Base-by-base conservation (phyloP, 148 eudicot genomes). In the Pouteria glomerata region DNA sequence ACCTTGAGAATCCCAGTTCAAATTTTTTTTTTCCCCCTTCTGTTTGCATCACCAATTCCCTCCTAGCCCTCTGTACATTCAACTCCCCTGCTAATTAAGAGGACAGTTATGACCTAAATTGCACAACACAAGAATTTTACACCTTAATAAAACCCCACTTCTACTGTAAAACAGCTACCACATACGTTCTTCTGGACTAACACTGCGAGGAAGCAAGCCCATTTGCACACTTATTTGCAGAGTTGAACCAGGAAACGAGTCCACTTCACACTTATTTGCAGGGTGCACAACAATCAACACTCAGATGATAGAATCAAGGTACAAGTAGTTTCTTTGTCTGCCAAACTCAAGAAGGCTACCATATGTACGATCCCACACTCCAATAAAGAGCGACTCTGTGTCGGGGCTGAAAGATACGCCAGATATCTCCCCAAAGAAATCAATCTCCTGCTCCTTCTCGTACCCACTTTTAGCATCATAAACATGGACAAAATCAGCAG, bases 341-440 rank as follows among this genome's bases (percentile, higher is more conserved):
- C 89, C 89, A 70, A 89, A 91, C 89, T 89, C 95, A 14, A 92
- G 77, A 15, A 92, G 87, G 81, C 97, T 92, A 27, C 95, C 92
- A 34, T 92, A 92, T 35, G 92, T 85, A 18, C 97, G 92, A 53
- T 91, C 97, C 94, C 97, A 89, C 23, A 91, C 87, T 58, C 94
- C 97, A 47, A 92, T 56, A 70, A 87, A 92, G 19, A 92, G 90
- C 8, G 95, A 77, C 66, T 92, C 97, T 0, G 89, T 82, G 39
- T 92, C 95, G 8, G 95, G 97, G 69, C 97, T 92, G 66, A 85
- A 92, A 24, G 95, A 89, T 42, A 87, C 81, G 55, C 97, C 97
- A 0, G 97, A 89, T 57, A 92, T 86, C 78, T 92, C 97, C 15
- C 97, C 97, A 35, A 92, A 92, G 77, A 92, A 89, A 64, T 92